These are phyloP conservation scores for Dalbergia cochinchinensis DNA, from an alignment of 306 rosid species.

Conservation along the genomic window DNA sequence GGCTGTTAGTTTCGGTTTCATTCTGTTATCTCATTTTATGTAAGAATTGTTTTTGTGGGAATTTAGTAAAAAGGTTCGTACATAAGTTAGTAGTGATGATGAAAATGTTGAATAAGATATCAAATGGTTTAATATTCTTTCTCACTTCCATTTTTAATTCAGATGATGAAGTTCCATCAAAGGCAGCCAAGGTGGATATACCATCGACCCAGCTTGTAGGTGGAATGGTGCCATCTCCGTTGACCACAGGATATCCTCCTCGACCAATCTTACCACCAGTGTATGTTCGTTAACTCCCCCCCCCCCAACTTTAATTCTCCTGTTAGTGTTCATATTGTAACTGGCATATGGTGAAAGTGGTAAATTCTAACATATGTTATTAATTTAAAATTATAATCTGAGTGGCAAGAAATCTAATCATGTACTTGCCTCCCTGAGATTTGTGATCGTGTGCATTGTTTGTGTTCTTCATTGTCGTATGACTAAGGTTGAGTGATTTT, in stretches of 20 bases:
- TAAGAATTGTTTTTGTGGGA: not conserved
- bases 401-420: constrained; percentile 4
- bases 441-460: too few relatives aligned
- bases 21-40: constrained; percentile 18
- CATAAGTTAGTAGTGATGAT: not conserved
- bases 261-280: constrained; percentile 72
- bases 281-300: constrained; percentile 57
- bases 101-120: constrained; percentile 8
- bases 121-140: constrained; percentile 25
- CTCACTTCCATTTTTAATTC: constrained; percentile 44
- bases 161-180: constrained; percentile 82
- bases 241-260: constrained; percentile 82
- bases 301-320: not conserved
- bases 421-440: not conserved
- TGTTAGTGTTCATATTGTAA: constrained; percentile 2
- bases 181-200: constrained; percentile 79
- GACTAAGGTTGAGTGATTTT: too few relatives aligned
- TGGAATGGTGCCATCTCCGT: constrained; percentile 71
- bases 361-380: constrained; percentile 10
- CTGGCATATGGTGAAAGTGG: constrained; percentile 17
- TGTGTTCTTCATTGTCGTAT: too few relatives aligned
- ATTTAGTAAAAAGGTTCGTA: not conserved
- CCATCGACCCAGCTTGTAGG: constrained; percentile 69
- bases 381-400: not conserved
- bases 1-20: not conserved